These are phyloP conservation scores for Carpinus viminea DNA, from an alignment of 306 rosid species.

Conservation along the genomic window DNA sequence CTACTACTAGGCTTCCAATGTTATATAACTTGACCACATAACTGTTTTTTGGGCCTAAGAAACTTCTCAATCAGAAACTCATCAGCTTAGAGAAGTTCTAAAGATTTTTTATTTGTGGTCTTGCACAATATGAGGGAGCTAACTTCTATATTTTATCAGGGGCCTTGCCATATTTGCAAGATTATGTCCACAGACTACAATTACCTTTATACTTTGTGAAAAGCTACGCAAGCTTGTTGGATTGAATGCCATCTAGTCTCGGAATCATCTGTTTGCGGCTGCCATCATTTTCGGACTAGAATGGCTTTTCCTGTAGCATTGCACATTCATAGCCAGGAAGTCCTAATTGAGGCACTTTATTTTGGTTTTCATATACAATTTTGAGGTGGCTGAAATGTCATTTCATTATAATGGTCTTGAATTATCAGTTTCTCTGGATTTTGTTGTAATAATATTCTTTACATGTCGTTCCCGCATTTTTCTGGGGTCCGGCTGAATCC, in stretches of 20 bases:
- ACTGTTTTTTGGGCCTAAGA: background rate
- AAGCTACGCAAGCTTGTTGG: conserved; percentile 79
- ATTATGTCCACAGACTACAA: conserved; percentile 94
- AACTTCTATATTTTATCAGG: conserved; percentile 51
- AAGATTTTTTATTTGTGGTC: background rate
- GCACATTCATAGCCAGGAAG: conserved; percentile 23
- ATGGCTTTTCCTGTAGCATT: conserved; percentile 17
- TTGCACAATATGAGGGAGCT: background rate
- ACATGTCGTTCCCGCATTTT: conserved; percentile 7
- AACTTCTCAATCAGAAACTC: background rate
- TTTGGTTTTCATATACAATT: conserved; percentile 22
- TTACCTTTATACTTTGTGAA: conserved; percentile 81
- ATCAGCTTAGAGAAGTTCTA: background rate
- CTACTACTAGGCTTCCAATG: background rate
- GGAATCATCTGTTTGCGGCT: conserved; percentile 21
- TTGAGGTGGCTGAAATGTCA: conserved; percentile 20
- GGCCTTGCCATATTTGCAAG: conserved; percentile 84
- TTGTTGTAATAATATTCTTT: conserved; percentile 15
- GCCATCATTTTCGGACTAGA: conserved; percentile 18
- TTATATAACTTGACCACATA: background rate
- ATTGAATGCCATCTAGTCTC: conserved; percentile 63
- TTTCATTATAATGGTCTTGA: background rate
- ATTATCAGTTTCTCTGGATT: background rate
- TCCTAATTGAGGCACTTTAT: conserved; percentile 20
- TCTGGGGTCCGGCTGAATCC: conserved; percentile 9